A percentile compares a stretch with the other conserved stretches of the same genome.
phyloP scores from a whole-genome alignment of 345 rosid species.

The Geranium brycei region DNA sequence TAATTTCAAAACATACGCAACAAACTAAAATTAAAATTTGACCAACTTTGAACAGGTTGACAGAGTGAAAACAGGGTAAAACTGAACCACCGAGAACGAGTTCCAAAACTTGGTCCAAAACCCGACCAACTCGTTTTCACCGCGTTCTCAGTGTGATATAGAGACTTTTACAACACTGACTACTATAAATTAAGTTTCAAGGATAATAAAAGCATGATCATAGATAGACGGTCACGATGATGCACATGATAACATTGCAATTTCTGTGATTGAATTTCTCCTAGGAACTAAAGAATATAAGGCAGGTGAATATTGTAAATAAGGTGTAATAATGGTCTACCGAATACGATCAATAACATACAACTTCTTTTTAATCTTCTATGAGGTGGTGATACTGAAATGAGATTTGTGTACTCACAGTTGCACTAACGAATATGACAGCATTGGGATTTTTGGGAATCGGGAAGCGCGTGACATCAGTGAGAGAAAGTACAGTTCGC shows the following conservation, averaged over 20 bases:
- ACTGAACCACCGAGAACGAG: no score
- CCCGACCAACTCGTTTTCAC: no score
- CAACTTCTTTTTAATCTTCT: no score
- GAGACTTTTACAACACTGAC: no score
- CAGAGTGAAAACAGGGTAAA: no score
- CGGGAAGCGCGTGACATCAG: slow-evolving; percentile 97
- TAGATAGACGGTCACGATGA: background rate
- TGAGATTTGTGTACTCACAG: slow-evolving; percentile 48
- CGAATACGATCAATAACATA: background rate
- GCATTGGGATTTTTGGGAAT: slow-evolving; percentile 75
- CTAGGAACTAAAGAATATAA: no score
- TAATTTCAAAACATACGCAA: no score
- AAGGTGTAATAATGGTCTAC: background rate
- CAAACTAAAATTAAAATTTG: no score
- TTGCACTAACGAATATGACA: slow-evolving; percentile 88
- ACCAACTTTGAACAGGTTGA: no score
- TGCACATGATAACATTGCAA: background rate
- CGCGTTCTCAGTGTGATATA: no score
- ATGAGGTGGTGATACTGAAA: background rate
- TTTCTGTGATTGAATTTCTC: no score
- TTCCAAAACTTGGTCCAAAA: no score
- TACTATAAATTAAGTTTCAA: background rate
- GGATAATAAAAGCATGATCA: background rate
- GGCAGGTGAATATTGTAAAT: background rate
- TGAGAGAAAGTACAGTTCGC: slow-evolving; percentile 86